phyloP scores from a whole-genome alignment of 169 alveolate species.

The Perkinsus marinus region DNA sequence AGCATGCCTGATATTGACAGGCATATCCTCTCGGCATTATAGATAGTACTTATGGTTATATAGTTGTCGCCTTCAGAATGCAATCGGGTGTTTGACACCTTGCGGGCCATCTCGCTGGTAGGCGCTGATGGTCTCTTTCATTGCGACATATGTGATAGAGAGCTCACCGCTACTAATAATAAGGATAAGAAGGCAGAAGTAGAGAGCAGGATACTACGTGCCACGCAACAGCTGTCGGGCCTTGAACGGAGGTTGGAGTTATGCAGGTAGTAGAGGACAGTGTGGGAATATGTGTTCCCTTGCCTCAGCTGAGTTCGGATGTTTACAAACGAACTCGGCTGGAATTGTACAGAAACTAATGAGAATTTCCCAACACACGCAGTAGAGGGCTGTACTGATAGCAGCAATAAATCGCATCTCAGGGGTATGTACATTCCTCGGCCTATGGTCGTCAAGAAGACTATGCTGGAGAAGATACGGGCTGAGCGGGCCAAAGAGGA shows the following conservation, averaged over 20 bases:
- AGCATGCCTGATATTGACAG: too few relatives aligned
- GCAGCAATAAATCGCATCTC: too few relatives aligned
- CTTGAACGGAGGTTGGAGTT: not conserved
- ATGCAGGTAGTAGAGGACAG: not conserved
- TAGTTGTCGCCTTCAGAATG: not conserved
- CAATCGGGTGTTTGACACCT: not conserved
- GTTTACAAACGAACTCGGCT: too few relatives aligned
- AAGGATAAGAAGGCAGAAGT: not conserved
- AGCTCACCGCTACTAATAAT: not conserved
- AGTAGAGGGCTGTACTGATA: too few relatives aligned
- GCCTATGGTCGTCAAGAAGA: not conserved
- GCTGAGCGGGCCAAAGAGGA: not conserved
- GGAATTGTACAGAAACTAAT: too few relatives aligned
- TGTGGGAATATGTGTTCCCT: too few relatives aligned
- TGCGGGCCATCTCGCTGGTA: not conserved
- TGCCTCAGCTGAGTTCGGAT: too few relatives aligned
- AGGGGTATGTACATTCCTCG: not conserved
- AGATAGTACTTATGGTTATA: too few relatives aligned
- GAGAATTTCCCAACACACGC: too few relatives aligned
- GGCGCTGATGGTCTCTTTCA: not conserved
- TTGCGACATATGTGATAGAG: not conserved
- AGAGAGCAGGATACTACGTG: not conserved
- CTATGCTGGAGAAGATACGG: not conserved
- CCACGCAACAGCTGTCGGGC: not conserved
- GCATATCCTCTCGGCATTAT: too few relatives aligned